These are phyloP conservation scores for Cenococcum geophilum DNA, from an alignment of 495 filamentous ascomycete species.

Conservation along the genomic window DNA sequence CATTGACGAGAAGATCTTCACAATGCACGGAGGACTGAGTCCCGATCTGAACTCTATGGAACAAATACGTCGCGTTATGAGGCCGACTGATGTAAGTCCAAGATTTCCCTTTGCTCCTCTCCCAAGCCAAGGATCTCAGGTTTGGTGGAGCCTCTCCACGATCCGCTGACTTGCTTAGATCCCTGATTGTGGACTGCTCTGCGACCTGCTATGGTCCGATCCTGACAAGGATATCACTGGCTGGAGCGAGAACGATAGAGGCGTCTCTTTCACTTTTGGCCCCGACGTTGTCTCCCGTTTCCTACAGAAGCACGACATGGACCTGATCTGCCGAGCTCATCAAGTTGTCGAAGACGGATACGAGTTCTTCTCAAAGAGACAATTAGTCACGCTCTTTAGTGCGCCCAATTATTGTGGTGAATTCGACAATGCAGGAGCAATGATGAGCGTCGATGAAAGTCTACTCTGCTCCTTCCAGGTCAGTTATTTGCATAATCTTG, in stretches of 20 bases:
- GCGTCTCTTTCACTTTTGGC: slow-evolving; percentile 97
- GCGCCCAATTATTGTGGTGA: slow-evolving; percentile 99
- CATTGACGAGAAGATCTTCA: slow-evolving; percentile 99
- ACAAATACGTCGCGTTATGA: slow-evolving; percentile 98
- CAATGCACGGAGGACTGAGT: slow-evolving; percentile 97
- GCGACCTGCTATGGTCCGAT: slow-evolving; percentile 97
- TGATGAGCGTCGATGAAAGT: slow-evolving; percentile 99
- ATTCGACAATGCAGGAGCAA: slow-evolving; percentile 98
- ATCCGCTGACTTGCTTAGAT: slow-evolving; percentile 65
- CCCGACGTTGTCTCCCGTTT: slow-evolving; percentile 98
- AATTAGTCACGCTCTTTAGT: slow-evolving; percentile 95
- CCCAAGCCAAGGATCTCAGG: slow-evolving; percentile 1
- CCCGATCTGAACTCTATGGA: slow-evolving; percentile 99
- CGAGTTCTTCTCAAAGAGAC: slow-evolving; percentile 98
- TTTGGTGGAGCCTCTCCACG: slow-evolving; percentile 34
- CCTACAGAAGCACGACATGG: slow-evolving; percentile 99
- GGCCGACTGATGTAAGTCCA: slow-evolving; percentile 87
- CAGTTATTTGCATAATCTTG: slow-evolving; percentile 34
- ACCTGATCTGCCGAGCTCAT: slow-evolving; percentile 96
- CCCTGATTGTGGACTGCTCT: slow-evolving; percentile 94
- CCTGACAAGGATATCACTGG: slow-evolving; percentile 99
- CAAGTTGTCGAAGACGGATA: slow-evolving; percentile 99
- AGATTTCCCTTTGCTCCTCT: slow-evolving; percentile 10
- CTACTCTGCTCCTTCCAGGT: slow-evolving; percentile 99
- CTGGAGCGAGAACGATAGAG: slow-evolving; percentile 98